A percentile compares a stretch with the other conserved stretches of the same genome.
Conservation (phyloP, 208 protist species). For the Acanthamoeba healyi region DNA sequence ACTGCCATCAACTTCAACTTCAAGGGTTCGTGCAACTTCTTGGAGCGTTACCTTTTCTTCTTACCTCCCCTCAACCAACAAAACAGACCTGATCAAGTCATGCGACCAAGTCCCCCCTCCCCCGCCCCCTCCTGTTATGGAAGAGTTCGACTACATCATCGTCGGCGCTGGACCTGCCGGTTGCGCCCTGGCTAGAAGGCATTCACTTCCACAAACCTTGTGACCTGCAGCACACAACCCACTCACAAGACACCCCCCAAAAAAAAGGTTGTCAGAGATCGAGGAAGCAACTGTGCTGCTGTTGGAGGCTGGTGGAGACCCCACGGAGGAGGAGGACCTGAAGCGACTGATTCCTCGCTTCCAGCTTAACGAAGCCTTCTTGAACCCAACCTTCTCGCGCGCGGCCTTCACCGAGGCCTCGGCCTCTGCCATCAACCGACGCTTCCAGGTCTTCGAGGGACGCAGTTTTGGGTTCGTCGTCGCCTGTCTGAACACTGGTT, state of each 20-base stretch:
- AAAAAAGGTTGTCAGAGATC: neutral
- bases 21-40: neutral
- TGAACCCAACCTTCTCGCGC: constrained; percentile 18
- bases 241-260: neutral
- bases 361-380: neutral
- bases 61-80: neutral
- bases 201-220: neutral
- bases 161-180: constrained; percentile 88
- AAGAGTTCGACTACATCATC: constrained; percentile 86
- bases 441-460: constrained; percentile 20
- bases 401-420: neutral
- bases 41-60: neutral
- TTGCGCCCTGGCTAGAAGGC: constrained; percentile 86
- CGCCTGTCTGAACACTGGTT: too few species aligned
- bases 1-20: neutral
- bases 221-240: neutral
- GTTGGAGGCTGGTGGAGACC: constrained; percentile 73
- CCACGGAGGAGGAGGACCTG: neutral
- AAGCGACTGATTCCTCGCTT: neutral
- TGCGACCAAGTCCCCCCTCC: neutral
- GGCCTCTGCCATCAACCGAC: neutral
- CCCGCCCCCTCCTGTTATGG: too few species aligned
- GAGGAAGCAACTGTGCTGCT: constrained; percentile 61
- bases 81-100: neutral
- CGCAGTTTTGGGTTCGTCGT: constrained; percentile 55